Percentiles rank a stretch among this genome's conserved stretches.
Evolutionary conservation across 768 basidiomycete species (phyloP).

Genomic region (Kwoniella newhampshirensis): DNA sequence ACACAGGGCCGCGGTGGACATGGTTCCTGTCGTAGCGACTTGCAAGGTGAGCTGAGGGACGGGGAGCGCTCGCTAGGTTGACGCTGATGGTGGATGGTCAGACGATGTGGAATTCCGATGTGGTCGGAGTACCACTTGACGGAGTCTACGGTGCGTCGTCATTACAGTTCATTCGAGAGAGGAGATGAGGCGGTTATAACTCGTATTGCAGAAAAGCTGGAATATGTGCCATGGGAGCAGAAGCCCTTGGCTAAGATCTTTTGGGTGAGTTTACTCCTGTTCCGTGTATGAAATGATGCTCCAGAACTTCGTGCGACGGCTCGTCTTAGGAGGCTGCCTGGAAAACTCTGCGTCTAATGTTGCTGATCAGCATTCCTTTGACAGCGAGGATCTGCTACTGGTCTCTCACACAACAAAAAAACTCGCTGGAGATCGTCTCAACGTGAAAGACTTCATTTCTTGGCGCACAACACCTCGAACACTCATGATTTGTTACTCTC

Average conservation of each 20-base stretch:
- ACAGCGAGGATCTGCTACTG: conserved; percentile 46
- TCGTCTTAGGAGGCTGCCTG: too few species aligned
- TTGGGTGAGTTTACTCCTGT: conserved; percentile 49
- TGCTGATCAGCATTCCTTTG: not conserved
- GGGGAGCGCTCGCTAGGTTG: not conserved
- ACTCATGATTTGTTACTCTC: conserved; percentile 21
- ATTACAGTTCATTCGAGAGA: too few species aligned
- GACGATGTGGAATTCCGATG: conserved; percentile 35
- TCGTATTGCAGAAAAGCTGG: conserved; percentile 33
- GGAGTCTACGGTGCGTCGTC: conserved; percentile 32
- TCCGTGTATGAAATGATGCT: too few species aligned
- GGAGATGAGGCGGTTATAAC: too few species aligned
- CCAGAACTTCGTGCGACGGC: too few species aligned
- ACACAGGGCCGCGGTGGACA: conserved; percentile 21
- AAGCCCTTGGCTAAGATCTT: conserved; percentile 42
- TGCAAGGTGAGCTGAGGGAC: conserved; percentile 29
- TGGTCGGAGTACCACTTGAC: conserved; percentile 38
- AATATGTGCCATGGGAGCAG: conserved; percentile 33
- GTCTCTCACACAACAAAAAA: conserved; percentile 36
- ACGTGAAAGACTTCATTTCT: conserved; percentile 41
- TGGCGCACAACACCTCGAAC: conserved; percentile 23
- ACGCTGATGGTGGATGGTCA: conserved; percentile 4
- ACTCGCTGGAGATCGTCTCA: conserved; percentile 43
- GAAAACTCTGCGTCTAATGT: too few species aligned
- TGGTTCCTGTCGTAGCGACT: conserved; percentile 28